Conservation (phyloP, 2,329 filamentous ascomycete genomes). For the Phaeosphaeriaceae sp. region DNA sequence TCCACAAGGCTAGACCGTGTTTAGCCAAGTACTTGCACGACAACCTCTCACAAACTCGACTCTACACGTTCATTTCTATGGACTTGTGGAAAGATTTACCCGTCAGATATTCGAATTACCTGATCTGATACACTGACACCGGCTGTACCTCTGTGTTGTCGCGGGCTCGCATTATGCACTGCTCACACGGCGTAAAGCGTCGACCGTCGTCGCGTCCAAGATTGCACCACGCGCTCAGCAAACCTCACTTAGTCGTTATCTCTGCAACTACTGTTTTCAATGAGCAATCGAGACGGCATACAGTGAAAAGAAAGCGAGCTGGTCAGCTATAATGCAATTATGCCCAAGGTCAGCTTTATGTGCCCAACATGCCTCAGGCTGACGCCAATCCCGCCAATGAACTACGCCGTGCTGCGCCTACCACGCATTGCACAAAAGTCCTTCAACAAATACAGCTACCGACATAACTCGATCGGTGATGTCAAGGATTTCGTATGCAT, state of each 20-base stretch:
- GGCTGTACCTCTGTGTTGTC: too few relatives aligned
- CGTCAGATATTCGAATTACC: too few relatives aligned
- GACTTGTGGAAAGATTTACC: too few relatives aligned
- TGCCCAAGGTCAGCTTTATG: constrained; percentile 15
- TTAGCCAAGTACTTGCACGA: too few relatives aligned
- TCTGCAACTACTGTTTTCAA: background rate
- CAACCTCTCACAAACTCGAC: too few relatives aligned
- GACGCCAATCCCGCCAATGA: constrained; percentile 28
- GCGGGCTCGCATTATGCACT: too few relatives aligned
- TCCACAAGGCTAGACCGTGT: too few relatives aligned
- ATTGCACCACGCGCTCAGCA: background rate
- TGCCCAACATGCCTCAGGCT: constrained; percentile 30
- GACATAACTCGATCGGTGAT: constrained; percentile 3
- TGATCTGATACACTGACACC: too few relatives aligned
- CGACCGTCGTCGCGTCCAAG: too few relatives aligned
- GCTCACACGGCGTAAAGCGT: too few relatives aligned
- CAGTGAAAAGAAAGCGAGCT: background rate
- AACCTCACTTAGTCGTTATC: background rate
- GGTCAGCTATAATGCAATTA: constrained; percentile 11
- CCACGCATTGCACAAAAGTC: constrained; percentile 16
- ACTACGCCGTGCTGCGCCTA: constrained; percentile 17
- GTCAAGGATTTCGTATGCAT: background rate
- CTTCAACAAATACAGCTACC: constrained; percentile 17
- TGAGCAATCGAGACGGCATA: background rate
- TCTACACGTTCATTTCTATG: too few relatives aligned